Evolutionary conservation across 306 rosid species (phyloP).

Genomic region (Echinosophora koreensis): DNA sequence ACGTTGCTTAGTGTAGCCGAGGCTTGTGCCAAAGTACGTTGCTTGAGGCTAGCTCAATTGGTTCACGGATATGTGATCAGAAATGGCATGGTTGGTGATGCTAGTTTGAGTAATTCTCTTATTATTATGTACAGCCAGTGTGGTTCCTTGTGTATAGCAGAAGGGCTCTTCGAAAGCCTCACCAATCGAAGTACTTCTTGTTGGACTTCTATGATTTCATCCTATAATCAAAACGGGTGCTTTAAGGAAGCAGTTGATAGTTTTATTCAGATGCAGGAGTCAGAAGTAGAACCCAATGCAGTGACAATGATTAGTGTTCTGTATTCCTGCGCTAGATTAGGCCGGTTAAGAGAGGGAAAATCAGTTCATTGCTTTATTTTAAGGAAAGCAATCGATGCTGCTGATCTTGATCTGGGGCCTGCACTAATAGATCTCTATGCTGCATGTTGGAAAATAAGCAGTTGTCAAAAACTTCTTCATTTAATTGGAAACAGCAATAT

Average conservation of each 20-base stretch:
- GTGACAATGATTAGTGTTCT: constrained; percentile 71
- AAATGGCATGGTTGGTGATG: constrained; percentile 57
- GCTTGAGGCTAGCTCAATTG: constrained; percentile 61
- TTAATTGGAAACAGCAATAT: constrained; percentile 54
- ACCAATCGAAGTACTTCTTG: constrained; percentile 54
- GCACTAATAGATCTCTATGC: constrained; percentile 77
- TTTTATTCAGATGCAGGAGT: constrained; percentile 64
- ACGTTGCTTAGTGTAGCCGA: constrained; percentile 69
- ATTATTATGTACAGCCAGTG: constrained; percentile 80
- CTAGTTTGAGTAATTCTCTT: constrained; percentile 60
- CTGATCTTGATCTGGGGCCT: constrained; percentile 66
- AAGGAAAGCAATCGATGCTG: constrained; percentile 60
- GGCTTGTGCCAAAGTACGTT: constrained; percentile 78
- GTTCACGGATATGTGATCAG: constrained; percentile 75
- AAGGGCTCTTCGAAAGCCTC: constrained; percentile 53
- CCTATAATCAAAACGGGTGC: constrained; percentile 63
- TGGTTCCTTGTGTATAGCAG: constrained; percentile 60
- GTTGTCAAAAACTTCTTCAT: constrained; percentile 65
- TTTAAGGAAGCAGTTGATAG: constrained; percentile 59
- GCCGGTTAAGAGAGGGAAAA: constrained; percentile 72
- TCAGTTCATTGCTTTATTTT: constrained; percentile 78
- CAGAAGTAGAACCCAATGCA: constrained; percentile 64
- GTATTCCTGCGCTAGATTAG: constrained; percentile 72
- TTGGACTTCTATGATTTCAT: constrained; percentile 85
- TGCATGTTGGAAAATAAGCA: constrained; percentile 54